A percentile compares a stretch with the other conserved stretches of the same genome.
Conservation (phyloP, 352 stramenopile species). For the Detonula confervacea region DNA sequence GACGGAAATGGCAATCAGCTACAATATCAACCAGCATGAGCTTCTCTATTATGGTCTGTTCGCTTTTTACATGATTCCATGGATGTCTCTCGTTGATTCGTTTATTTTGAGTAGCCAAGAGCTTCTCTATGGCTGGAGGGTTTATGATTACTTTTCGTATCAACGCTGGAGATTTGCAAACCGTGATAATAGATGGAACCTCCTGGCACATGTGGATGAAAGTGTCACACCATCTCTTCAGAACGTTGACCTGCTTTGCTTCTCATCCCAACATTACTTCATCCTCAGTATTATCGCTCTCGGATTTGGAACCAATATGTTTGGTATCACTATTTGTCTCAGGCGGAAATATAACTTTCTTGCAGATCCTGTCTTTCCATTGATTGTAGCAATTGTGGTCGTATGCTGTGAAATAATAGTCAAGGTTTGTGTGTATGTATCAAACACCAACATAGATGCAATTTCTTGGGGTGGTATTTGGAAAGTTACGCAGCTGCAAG, state of each 20-base stretch:
- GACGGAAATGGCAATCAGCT: slow-evolving; percentile 91
- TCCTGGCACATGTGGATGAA: slow-evolving; percentile 90
- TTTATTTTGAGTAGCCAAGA: slow-evolving; percentile 96
- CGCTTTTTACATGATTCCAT: slow-evolving; percentile 94
- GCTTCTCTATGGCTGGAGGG: slow-evolving; percentile 94
- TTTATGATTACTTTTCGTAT: slow-evolving; percentile 97
- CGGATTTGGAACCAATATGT: slow-evolving; percentile 88
- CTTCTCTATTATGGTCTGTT: slow-evolving; percentile 95
- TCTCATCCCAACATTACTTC: slow-evolving; percentile 94
- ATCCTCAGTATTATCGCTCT: slow-evolving; percentile 87
- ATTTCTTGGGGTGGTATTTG: slow-evolving; percentile 88
- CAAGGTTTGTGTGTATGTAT: slow-evolving; percentile 77
- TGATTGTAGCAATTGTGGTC: slow-evolving; percentile 90
- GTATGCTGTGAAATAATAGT: slow-evolving; percentile 86
- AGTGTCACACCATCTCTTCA: slow-evolving; percentile 92
- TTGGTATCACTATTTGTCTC: slow-evolving; percentile 93
- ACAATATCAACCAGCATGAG: slow-evolving; percentile 92
- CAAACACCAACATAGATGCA: slow-evolving; percentile 83
- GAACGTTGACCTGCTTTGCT: slow-evolving; percentile 94
- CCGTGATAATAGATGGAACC: slow-evolving; percentile 92
- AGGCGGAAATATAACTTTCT: slow-evolving; percentile 93
- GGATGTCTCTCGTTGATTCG: slow-evolving; percentile 91
- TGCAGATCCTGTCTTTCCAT: slow-evolving; percentile 89
- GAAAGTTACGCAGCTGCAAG: slow-evolving; percentile 91
- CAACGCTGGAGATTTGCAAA: slow-evolving; percentile 94